A percentile compares a stretch with the other conserved stretches of the same genome.
These are phyloP conservation scores for Trifolium repens DNA, from an alignment of 306 rosid species.

Conservation along the genomic window DNA sequence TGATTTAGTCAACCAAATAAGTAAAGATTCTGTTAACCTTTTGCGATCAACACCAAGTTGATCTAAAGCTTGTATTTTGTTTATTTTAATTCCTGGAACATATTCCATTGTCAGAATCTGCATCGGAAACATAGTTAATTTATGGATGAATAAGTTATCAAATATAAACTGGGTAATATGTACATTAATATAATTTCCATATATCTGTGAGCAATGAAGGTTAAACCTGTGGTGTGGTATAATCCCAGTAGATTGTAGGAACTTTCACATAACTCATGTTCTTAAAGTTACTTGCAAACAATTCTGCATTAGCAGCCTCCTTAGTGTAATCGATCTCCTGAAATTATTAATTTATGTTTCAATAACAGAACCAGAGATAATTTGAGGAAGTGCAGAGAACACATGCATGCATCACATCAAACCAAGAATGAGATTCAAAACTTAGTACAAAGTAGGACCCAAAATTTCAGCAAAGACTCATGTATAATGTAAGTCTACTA, in stretches of 20 bases:
- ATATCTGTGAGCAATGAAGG: conserved; percentile 35
- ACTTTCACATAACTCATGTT: conserved; percentile 89
- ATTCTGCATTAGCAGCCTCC: conserved; percentile 95
- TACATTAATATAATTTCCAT: conserved; percentile 23
- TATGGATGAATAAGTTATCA: conserved; percentile 20
- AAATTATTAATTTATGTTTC: conserved; percentile 40
- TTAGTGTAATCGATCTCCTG: conserved; percentile 99
- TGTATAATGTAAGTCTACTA: conserved; percentile 11
- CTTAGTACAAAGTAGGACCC: conserved; percentile 13
- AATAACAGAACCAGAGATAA: conserved; percentile 29
- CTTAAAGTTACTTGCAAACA: conserved; percentile 84
- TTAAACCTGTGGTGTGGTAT: conserved; percentile 93
- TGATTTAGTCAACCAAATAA: conserved; percentile 16
- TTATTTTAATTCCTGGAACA: conserved; percentile 98
- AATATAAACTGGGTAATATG: conserved; percentile 19
- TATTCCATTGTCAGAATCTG: conserved; percentile 98
- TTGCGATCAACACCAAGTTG: conserved; percentile 92
- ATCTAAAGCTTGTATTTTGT: conserved; percentile 94
- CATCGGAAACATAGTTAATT: conserved; percentile 41
- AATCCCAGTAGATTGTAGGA: conserved; percentile 85
- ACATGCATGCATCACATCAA: conserved; percentile 31
- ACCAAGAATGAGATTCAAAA: conserved; percentile 30
- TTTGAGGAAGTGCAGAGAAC: conserved; percentile 19
- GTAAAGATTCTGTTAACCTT: conserved; percentile 56
- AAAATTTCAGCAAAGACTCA: conserved; percentile 1